Evolutionary conservation across 2,329 filamentous ascomycete genomes (phyloP).

Genomic region (Epichloe gansuensis): DNA sequence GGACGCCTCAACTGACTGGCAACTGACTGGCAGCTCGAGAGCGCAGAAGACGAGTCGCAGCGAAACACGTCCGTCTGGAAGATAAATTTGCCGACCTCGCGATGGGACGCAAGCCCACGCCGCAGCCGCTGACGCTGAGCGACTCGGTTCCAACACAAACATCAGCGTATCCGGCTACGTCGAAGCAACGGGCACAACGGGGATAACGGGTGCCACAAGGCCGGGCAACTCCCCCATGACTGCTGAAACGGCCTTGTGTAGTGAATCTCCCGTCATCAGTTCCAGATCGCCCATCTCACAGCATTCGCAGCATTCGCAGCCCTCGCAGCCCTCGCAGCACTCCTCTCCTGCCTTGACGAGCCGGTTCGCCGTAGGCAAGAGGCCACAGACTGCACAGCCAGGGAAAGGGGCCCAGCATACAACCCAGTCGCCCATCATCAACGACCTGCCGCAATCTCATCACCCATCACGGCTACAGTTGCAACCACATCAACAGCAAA

Average conservation of each 20-base stretch:
- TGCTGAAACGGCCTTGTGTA: conserved; percentile 5
- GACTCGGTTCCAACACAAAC: conserved; percentile 22
- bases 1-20: not conserved
- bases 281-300: conserved; percentile 27
- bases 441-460: conserved; percentile 10
- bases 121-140: conserved; percentile 43
- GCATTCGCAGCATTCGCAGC: conserved; percentile 1
- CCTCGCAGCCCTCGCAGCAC: not conserved
- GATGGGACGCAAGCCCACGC: conserved; percentile 47
- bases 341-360: conserved; percentile 31
- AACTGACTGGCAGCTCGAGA: no score
- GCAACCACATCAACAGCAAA: conserved; percentile 10
- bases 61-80: no score
- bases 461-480: conserved; percentile 8
- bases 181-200: not conserved
- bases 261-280: not conserved
- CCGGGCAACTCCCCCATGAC: not conserved
- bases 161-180: conserved; percentile 10
- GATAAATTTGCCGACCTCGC: conserved; percentile 3
- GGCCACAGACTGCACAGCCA: conserved; percentile 10
- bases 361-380: conserved; percentile 24
- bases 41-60: not conserved
- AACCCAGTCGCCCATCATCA: conserved; percentile 6
- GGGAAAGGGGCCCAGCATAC: conserved; percentile 9
- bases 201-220: not conserved